Percentiles rank a stretch among this genome's conserved stretches.
Conservation (phyloP, 306 rosid genomes). For the Vigna radiata region DNA sequence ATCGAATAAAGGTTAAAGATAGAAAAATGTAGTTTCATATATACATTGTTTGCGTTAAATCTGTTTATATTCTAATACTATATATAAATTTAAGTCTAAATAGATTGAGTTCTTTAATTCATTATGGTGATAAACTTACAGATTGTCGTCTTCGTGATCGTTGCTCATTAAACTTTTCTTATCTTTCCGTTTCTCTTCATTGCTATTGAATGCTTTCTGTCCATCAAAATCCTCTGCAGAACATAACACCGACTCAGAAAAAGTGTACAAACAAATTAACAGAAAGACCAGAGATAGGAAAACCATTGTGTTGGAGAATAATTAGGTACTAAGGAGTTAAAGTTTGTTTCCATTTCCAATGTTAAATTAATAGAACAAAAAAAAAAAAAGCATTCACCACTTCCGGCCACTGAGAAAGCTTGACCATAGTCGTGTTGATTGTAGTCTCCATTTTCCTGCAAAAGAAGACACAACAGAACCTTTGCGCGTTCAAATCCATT, state of each 20-base stretch:
- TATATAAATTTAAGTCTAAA: not conserved
- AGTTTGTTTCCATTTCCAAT: not conserved
- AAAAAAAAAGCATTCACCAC: conserved; percentile 50
- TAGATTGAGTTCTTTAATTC: not conserved
- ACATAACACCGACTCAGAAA: conserved; percentile 27
- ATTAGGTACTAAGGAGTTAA: not conserved
- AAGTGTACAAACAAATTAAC: not conserved
- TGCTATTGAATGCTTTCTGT: conserved; percentile 49
- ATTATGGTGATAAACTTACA: conserved; percentile 52
- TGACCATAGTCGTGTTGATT: conserved; percentile 52
- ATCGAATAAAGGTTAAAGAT: not conserved
- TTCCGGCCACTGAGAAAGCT: conserved; percentile 71
- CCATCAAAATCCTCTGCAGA: conserved; percentile 70
- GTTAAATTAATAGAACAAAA: not conserved
- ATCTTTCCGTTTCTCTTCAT: conserved; percentile 63
- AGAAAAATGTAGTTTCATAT: not conserved
- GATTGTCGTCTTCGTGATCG: conserved; percentile 64
- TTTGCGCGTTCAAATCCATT: conserved; percentile 1
- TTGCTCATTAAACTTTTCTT: conserved; percentile 68
- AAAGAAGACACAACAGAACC: conserved; percentile 33
- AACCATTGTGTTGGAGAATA: not conserved
- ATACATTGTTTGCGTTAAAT: not conserved
- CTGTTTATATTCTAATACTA: not conserved
- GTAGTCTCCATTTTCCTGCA: conserved; percentile 68
- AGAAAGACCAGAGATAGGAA: conserved; percentile 25